A percentile compares a stretch with the other conserved stretches of the same genome.
These are phyloP conservation scores for Licmophora abbreviata DNA, from an alignment of 108 stramenopile genomes.

Conservation along the genomic window DNA sequence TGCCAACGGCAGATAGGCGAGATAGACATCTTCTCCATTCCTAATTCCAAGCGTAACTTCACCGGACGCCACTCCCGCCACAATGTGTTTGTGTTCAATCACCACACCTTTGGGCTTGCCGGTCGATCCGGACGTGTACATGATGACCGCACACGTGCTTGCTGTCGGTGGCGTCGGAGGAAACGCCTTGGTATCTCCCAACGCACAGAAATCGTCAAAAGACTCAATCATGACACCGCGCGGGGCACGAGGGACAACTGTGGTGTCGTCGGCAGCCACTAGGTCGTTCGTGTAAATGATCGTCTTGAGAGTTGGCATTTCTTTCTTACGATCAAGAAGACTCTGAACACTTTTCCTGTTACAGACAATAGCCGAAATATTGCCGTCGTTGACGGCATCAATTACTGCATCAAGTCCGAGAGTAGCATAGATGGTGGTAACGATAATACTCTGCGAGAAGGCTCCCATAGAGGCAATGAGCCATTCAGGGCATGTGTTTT, in stretches of 20 bases:
- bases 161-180: slow-evolving; percentile 61
- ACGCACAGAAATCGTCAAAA: slow-evolving; percentile 73
- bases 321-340: slow-evolving; percentile 34
- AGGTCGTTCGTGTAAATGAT: slow-evolving; percentile 82
- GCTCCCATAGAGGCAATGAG: slow-evolving; percentile 80
- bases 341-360: slow-evolving; percentile 70
- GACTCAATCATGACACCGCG: slow-evolving; percentile 42
- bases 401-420: slow-evolving; percentile 86
- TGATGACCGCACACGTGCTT: slow-evolving; percentile 85
- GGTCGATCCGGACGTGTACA: slow-evolving; percentile 92
- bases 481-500: slow-evolving; percentile 89
- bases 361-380: slow-evolving; percentile 73
- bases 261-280: slow-evolving; percentile 40
- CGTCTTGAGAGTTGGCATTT: slow-evolving; percentile 70
- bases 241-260: slow-evolving; percentile 37
- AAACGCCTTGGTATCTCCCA: slow-evolving; percentile 60
- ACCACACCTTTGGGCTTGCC: slow-evolving; percentile 98
- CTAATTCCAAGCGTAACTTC: slow-evolving; percentile 21
- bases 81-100: slow-evolving; percentile 76
- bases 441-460: slow-evolving; percentile 63
- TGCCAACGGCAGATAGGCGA: slow-evolving; percentile 62
- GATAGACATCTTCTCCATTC: slow-evolving; percentile 28
- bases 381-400: slow-evolving; percentile 77
- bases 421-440: slow-evolving; percentile 89
- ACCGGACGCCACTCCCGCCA: slow-evolving; percentile 48